Conservation (phyloP, 306 rosid genomes). For the Acacia acuminata region DNA sequence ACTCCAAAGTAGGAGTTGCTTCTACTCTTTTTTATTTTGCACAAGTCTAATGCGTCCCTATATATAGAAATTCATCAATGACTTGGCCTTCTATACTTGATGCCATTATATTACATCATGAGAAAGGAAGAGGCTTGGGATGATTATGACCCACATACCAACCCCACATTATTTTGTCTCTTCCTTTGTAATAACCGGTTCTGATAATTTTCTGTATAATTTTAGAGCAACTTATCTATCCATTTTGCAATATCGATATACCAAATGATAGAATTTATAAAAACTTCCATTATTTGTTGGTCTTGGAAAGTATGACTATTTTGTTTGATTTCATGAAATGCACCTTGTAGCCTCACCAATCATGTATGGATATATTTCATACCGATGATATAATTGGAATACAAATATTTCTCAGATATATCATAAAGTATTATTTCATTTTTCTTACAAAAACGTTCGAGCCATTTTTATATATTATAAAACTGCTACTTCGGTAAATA, state of each 20-base stretch:
- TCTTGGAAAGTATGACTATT: background rate
- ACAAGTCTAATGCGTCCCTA: slow-evolving; percentile 5
- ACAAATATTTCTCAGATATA: background rate
- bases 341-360: background rate
- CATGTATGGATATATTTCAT: background rate
- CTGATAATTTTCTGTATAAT: background rate
- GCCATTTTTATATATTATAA: too few species aligned
- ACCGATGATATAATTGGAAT: background rate
- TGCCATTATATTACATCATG: too few species aligned
- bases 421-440: background rate
- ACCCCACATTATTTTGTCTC: too few species aligned
- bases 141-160: too few species aligned
- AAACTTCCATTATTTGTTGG: background rate
- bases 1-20: slow-evolving; percentile 32
- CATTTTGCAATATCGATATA: background rate
- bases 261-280: background rate
- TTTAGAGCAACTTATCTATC: background rate
- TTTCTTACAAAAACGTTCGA: background rate
- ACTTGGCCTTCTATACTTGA: background rate
- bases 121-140: background rate
- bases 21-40: slow-evolving; percentile 15
- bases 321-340: background rate
- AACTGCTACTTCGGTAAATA: background rate
- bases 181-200: background rate
- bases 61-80: slow-evolving; percentile 50